Percentiles rank a stretch among this genome's conserved stretches.
Evolutionary conservation across 176 grass and related monocot species (phyloP).

Genomic region (Coix lacrymajobi): DNA sequence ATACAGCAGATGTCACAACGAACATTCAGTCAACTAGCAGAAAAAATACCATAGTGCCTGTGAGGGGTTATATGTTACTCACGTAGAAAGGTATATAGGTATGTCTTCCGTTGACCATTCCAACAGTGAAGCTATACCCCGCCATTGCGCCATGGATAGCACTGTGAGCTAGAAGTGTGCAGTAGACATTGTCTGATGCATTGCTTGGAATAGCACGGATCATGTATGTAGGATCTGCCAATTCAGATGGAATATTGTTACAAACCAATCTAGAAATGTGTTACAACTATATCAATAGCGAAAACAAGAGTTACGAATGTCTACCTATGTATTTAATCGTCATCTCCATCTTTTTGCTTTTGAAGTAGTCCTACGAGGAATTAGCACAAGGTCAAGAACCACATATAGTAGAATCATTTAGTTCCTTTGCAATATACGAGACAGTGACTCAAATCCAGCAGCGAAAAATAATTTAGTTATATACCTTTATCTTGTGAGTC

Average conservation of each 20-base stretch:
- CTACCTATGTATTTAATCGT: slow-evolving; percentile 99
- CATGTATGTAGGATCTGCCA: slow-evolving; percentile 97
- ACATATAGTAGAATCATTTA: not conserved
- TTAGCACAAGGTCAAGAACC: not conserved
- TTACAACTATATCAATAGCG: not conserved
- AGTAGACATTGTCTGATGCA: slow-evolving; percentile 96
- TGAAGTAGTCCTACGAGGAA: slow-evolving; percentile 39
- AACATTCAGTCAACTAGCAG: not conserved
- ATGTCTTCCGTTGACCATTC: slow-evolving; percentile 80
- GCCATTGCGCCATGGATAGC: slow-evolving; percentile 96
- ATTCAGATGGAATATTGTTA: slow-evolving; percentile 25
- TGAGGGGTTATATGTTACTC: slow-evolving; percentile 42
- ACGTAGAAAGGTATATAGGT: slow-evolving; percentile 92
- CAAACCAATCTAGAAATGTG: not conserved
- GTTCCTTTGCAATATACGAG: not conserved
- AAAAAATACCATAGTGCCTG: not conserved
- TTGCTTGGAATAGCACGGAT: slow-evolving; percentile 93
- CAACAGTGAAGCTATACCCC: slow-evolving; percentile 88
- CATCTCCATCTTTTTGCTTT: slow-evolving; percentile 67
- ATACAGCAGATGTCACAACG: not conserved
- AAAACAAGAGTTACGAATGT: not conserved
- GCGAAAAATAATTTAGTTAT: not conserved
- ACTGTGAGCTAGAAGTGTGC: slow-evolving; percentile 85
- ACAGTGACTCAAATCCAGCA: not conserved
- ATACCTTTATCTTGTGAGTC: slow-evolving; percentile 88